Base-by-base conservation (phyloP, 768 basidiomycete genomes). In the Termitomyces sp. region DNA sequence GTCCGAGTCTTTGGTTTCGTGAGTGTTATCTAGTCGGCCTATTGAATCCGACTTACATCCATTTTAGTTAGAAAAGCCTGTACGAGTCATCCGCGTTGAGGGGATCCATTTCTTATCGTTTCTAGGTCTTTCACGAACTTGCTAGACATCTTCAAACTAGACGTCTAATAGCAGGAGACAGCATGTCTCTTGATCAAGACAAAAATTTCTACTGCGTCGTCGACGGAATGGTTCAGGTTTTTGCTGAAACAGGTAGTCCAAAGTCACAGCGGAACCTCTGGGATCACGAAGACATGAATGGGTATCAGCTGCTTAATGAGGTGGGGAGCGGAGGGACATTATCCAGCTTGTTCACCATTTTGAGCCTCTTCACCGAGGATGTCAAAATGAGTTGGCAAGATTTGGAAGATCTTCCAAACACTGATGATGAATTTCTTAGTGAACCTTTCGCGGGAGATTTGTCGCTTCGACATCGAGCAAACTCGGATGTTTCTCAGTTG, bases 141-240 rank as follows among this genome's bases (percentile, higher is more conserved):
- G 95, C 95, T 1, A 83, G 97, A 57, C 95, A 99, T 76, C 77
- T 99, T 15, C 96, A 98, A 73, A 99, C 97, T 2, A 84, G 94
- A 63, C 81, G 96, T n/a, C 78, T 99, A 25, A 91, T 97, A 56
- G 97, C 97, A 5, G 96, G 97, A 4, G 97, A 99, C 67, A 96
- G 91, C 55, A 82, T 98, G 61, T 89, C 92, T 34, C 82, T 98
- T 4, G 91, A 95, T 66, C 84, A 91, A 69, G 92, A 98, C 76
- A 93, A 93, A 68, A 94, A 89, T 64, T 99, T 99, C 75, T 98
- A 98, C 74, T 98, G 94, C 71, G 96, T 99, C 38, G 89, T 98
- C 37, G 97, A 99, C 72, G 97, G 97, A n/a, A 90, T 84, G 63
- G 96, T 96, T 14, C 94, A 99, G 69, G 94, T 98, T 11, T 97